phyloP scores from a whole-genome alignment of 345 rosid genomes.

The Physaria fendleri region DNA sequence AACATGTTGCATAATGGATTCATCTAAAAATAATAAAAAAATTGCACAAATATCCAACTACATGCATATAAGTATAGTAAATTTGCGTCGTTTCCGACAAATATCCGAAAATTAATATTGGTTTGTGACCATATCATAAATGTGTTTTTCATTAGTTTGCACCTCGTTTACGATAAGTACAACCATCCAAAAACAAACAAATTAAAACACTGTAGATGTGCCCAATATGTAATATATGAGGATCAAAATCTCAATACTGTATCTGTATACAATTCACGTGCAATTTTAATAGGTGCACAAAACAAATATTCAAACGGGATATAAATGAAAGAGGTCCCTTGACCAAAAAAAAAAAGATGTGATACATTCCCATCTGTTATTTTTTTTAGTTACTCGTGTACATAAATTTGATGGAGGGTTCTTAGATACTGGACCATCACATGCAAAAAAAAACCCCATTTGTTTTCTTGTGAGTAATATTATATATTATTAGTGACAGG shows the following conservation, averaged over 20 bases:
- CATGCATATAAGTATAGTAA: too few relatives aligned
- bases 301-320: too few relatives aligned
- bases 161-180: background rate
- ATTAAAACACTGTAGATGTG: background rate
- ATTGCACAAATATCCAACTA: too few relatives aligned
- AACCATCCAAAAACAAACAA: background rate
- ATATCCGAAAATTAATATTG: background rate
- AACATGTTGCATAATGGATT: too few relatives aligned
- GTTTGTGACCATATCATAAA: background rate
- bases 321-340: too few relatives aligned
- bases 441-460: background rate
- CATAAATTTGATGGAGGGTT: background rate
- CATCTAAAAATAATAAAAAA: too few relatives aligned
- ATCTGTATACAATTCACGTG: too few relatives aligned
- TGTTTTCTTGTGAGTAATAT: background rate
- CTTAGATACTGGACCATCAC: background rate
- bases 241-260: too few relatives aligned
- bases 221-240: too few relatives aligned
- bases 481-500: background rate
- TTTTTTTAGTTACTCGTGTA: background rate
- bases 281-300: too few relatives aligned
- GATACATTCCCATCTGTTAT: background rate
- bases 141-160: background rate
- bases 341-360: background rate
- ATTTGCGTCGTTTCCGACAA: too few relatives aligned